These are phyloP conservation scores for Stachybotrys chartarum DNA, from an alignment of 2,329 filamentous ascomycete species.

Conservation along the genomic window DNA sequence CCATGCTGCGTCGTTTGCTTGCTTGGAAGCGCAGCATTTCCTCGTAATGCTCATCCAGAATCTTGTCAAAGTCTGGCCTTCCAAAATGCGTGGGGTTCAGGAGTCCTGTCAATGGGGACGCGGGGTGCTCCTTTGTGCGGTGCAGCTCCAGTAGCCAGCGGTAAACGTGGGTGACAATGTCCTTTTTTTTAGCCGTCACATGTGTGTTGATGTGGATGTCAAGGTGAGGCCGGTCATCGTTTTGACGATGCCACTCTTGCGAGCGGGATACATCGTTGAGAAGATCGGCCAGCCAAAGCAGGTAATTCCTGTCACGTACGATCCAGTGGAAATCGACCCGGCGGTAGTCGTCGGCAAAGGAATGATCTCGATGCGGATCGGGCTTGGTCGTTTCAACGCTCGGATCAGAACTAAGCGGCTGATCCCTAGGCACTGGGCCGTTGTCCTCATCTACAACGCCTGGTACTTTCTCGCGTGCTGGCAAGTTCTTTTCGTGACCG, in stretches of 20 bases:
- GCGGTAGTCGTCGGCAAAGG: slow-evolving; percentile 32
- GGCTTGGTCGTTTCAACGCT: slow-evolving; percentile 9
- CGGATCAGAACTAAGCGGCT: slow-evolving; percentile 1
- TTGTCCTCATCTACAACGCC: background rate
- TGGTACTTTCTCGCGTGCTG: background rate
- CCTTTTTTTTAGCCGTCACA: slow-evolving; percentile 46
- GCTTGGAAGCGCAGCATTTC: slow-evolving; percentile 36
- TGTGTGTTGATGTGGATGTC: slow-evolving; percentile 50
- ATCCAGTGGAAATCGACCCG: slow-evolving; percentile 55
- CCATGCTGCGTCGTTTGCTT: slow-evolving; percentile 9
- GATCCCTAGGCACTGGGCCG: background rate
- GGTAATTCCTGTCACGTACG: slow-evolving; percentile 47
- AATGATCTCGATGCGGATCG: slow-evolving; percentile 9
- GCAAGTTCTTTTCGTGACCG: slow-evolving; percentile 1
- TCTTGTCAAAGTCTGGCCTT: slow-evolving; percentile 43
- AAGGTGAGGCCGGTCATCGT: slow-evolving; percentile 30
- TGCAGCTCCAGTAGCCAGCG: slow-evolving; percentile 50
- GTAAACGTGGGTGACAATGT: slow-evolving; percentile 46
- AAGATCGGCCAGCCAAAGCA: slow-evolving; percentile 50
- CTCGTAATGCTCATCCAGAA: slow-evolving; percentile 46
- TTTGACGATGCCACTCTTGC: slow-evolving; percentile 28
- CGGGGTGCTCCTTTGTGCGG: slow-evolving; percentile 41
- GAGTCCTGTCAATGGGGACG: slow-evolving; percentile 46
- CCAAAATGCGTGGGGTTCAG: slow-evolving; percentile 47
- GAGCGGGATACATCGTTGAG: slow-evolving; percentile 39